Evolutionary conservation across 306 rosid genomes (phyloP), one percentile per base, ranked within the genome.

Genomic region (Citrullus mucosospermus): DNA sequence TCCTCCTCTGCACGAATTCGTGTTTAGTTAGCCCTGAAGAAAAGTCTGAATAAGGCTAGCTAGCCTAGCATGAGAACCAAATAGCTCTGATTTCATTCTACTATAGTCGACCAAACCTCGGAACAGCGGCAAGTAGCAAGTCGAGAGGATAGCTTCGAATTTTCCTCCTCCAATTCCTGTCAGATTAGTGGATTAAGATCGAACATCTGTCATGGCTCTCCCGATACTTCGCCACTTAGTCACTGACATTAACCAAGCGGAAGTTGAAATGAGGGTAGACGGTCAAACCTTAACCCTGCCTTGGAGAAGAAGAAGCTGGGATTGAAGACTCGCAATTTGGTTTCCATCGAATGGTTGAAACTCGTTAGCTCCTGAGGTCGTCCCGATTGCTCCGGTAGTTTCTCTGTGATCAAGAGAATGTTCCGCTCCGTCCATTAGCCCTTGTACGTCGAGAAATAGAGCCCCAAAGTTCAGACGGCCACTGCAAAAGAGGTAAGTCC

Each of bases 161-260:
- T 95, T 82, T 88, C 87, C 58, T 82, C 88, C 84, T 91, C 93
- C 80, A 88, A 84, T 78, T 91, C 93, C 97, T 91, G 76, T 75
- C 16, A 38, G 60, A 78, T 53, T 77, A 78, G 59, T 28, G 77
- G 73, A 59, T 55, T 59, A 82, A 67, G 51, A 75, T 43, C 41
- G 36, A 13, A 74, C 62, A 22, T 20, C 38, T 0, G 39, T 20
- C 68, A 1, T 13, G 36, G 5, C 75, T 41, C 75, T 41, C 12
- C 54, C 9, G 6, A 70, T 51, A 46, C 39, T 70, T 69, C 55
- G 16, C 41, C 41, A 8, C 39, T 71, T 25, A 5, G 1, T 25
- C 43, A 1, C 3, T 50, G 0, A 72, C 43, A 1, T 7, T 50
- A 0, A 72, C 3, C 8, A 72, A 48, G 16, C 6, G n/a, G 38